Conservation (phyloP, 1,139 yeast species). For the Zygosaccharomyces sapae region DNA sequence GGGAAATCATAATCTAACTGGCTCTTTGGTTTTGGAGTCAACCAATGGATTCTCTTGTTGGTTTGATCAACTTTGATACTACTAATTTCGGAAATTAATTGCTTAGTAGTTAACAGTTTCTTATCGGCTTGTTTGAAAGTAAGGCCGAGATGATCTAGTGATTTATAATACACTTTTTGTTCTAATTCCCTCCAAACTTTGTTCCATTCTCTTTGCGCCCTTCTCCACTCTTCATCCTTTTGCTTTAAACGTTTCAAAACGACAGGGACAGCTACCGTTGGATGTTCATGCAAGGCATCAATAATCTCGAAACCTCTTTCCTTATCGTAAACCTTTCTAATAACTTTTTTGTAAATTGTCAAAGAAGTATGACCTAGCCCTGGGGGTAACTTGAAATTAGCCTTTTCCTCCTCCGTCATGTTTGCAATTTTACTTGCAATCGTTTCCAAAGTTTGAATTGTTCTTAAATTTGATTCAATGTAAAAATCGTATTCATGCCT, state of each 20-base stretch:
- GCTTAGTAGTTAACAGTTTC: constrained; percentile 83
- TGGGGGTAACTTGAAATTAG: constrained; percentile 78
- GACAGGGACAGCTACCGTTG: constrained; percentile 91
- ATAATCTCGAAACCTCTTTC: constrained; percentile 95
- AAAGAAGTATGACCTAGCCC: constrained; percentile 89
- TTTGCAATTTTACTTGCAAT: constrained; percentile 91
- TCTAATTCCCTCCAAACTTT: constrained; percentile 99
- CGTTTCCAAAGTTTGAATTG: constrained; percentile 92
- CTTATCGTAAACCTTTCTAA: constrained; percentile 86
- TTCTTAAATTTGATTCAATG: constrained; percentile 90
- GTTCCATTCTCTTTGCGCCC: constrained; percentile 98
- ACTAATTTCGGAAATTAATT: constrained; percentile 83
- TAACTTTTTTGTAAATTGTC: constrained; percentile 89
- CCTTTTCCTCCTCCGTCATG: constrained; percentile 88
- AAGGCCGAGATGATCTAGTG: constrained; percentile 90
- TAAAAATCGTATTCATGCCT: constrained; percentile 94
- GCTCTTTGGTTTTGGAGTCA: constrained; percentile 79
- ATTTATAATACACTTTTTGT: constrained; percentile 88
- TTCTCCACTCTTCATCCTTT: constrained; percentile 98
- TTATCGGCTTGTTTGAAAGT: constrained; percentile 96
- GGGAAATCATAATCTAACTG: constrained; percentile 67
- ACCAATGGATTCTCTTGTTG: constrained; percentile 73
- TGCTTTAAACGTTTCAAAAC: constrained; percentile 89
- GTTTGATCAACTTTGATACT: constrained; percentile 86
- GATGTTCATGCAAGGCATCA: constrained; percentile 91